These are phyloP conservation scores for Coemansia furcata DNA, from an alignment of 192 early-diverging fungal species.

Conservation along the genomic window DNA sequence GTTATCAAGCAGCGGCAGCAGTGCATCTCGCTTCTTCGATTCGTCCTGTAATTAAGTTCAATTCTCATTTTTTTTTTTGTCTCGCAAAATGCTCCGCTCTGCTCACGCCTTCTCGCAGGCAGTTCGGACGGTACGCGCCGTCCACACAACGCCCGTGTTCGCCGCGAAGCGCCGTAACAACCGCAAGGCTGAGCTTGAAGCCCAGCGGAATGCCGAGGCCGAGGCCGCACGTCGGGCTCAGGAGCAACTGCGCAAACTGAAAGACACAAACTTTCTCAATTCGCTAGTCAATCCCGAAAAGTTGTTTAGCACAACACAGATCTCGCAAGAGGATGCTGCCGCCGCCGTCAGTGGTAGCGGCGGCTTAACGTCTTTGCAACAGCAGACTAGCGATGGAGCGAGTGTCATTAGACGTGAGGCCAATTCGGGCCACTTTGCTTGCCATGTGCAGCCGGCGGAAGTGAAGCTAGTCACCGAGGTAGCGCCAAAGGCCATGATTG, in stretches of 20 bases:
- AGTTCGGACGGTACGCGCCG: conserved; percentile 8
- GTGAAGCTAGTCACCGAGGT: conserved; percentile 32
- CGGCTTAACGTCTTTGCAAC: background rate
- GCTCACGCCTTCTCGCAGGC: background rate
- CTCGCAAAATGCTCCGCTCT: conserved; percentile 18
- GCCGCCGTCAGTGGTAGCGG: background rate
- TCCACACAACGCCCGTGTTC: conserved; percentile 29
- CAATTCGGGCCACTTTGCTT: conserved; percentile 30
- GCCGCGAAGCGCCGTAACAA: conserved; percentile 26
- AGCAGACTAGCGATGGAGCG: background rate
- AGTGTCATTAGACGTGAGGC: conserved; percentile 27
- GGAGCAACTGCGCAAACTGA: conserved; percentile 46
- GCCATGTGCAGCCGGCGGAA: conserved; percentile 22
- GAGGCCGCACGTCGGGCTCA: conserved; percentile 23
- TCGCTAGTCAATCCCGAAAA: conserved; percentile 35
- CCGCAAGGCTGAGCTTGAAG: conserved; percentile 47
- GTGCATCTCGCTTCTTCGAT: background rate
- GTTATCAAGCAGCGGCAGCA: background rate
- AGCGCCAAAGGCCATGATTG: conserved; percentile 33
- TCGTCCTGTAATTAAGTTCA: background rate
- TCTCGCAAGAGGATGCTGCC: conserved; percentile 36
- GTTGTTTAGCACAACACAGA: conserved; percentile 45
- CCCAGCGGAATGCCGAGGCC: conserved; percentile 39
- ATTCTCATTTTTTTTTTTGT: background rate
- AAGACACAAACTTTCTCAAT: conserved; percentile 52